phyloP scores from a whole-genome alignment of 441 rosid genomes.

The Melianthus villosus region DNA sequence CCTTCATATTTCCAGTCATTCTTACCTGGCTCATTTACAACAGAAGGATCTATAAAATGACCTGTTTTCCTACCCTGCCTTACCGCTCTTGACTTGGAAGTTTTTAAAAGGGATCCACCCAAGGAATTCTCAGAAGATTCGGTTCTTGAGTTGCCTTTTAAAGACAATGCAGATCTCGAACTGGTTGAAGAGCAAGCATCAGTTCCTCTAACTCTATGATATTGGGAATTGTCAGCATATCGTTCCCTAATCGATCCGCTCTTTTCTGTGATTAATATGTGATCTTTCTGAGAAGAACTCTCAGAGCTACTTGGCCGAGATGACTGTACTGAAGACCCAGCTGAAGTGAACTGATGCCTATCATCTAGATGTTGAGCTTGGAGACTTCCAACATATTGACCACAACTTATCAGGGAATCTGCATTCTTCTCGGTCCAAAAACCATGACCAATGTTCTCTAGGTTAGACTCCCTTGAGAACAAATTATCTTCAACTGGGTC shows the following conservation, averaged over 20 bases:
- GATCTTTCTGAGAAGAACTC: neutral
- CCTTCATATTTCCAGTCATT: slow-evolving; percentile 4
- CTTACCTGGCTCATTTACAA: neutral
- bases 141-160: slow-evolving; percentile 4
- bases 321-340: no score
- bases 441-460: slow-evolving; percentile 1
- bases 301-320: slow-evolving; percentile 7
- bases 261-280: neutral
- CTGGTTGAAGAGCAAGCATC: slow-evolving; percentile 4
- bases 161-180: slow-evolving; percentile 1
- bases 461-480: slow-evolving; percentile 1
- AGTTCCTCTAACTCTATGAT: slow-evolving; percentile 5
- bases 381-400: neutral
- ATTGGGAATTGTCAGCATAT: neutral
- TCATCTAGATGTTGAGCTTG: slow-evolving; percentile 2
- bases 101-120: slow-evolving; percentile 1
- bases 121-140: slow-evolving; percentile 2
- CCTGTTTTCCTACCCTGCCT: slow-evolving; percentile 2
- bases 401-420: neutral
- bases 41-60: slow-evolving; percentile 5
- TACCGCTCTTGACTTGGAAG: slow-evolving; percentile 6
- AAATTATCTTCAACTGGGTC: slow-evolving; percentile 3
- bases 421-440: neutral
- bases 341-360: slow-evolving; percentile 6
- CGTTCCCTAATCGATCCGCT: neutral